Percentiles rank a stretch among this genome's conserved stretches.
These are phyloP conservation scores for Kwoniella sp. DNA, from an alignment of 768 basidiomycete genomes.

Conservation along the genomic window DNA sequence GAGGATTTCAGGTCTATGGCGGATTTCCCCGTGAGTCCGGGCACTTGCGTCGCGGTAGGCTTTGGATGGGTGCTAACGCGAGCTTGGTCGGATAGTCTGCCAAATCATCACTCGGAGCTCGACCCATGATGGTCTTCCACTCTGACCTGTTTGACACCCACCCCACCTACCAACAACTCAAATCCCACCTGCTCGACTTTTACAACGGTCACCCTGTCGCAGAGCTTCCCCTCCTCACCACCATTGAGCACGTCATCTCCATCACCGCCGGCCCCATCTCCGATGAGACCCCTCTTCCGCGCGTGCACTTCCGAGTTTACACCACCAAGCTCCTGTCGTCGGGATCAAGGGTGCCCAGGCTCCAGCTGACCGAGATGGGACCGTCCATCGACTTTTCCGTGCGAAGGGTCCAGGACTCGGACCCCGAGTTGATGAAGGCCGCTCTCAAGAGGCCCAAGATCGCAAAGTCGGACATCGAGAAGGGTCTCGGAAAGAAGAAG, in stretches of 20 bases:
- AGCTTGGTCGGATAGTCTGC: constrained; percentile 58
- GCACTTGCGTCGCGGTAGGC: no score
- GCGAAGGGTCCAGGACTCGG: constrained; percentile 68
- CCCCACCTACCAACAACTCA: constrained; percentile 84
- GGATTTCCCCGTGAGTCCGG: constrained; percentile 68
- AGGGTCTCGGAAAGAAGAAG: constrained; percentile 71
- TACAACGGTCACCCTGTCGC: constrained; percentile 82
- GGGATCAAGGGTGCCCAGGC: constrained; percentile 72
- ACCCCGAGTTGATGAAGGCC: constrained; percentile 71
- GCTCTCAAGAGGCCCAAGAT: constrained; percentile 81
- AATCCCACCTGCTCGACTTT: constrained; percentile 82
- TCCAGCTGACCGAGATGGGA: constrained; percentile 82
- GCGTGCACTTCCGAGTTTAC: constrained; percentile 84
- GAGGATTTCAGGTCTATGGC: constrained; percentile 73
- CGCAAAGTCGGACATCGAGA: constrained; percentile 80
- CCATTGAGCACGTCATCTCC: constrained; percentile 48
- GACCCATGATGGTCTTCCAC: constrained; percentile 91
- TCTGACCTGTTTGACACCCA: constrained; percentile 93
- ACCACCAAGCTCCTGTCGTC: constrained; percentile 66
- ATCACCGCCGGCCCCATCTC: constrained; percentile 46
- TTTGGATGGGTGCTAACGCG: neutral
- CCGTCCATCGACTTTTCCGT: constrained; percentile 79
- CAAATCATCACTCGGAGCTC: constrained; percentile 82
- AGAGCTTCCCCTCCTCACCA: constrained; percentile 62
- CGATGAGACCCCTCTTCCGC: constrained; percentile 58